phyloP scores from a whole-genome alignment of 257 asterid species.

The Ilex aquifolium region DNA sequence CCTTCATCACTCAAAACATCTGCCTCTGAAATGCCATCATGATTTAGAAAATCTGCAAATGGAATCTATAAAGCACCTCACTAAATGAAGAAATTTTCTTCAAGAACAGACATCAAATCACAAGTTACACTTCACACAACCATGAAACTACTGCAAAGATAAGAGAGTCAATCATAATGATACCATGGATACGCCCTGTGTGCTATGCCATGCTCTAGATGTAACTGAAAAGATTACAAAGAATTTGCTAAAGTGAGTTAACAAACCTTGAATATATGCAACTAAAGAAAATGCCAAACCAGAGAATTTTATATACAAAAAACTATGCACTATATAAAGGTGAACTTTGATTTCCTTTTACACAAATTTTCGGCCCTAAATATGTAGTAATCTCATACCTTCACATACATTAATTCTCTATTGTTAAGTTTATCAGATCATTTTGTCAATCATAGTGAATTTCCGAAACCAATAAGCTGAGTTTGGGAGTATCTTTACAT shows the following conservation, averaged over 20 bases:
- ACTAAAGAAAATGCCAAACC: neutral
- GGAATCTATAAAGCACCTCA: conserved; percentile 46
- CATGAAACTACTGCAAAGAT: neutral
- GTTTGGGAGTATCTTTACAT: too few species aligned
- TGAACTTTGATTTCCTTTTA: too few species aligned
- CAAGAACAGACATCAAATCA: neutral
- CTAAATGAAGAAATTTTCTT: neutral
- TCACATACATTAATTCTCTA: too few species aligned
- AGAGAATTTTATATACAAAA: neutral
- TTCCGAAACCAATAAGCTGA: too few species aligned
- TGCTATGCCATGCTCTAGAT: conserved; percentile 89
- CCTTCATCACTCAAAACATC: conserved; percentile 47
- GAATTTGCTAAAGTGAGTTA: neutral
- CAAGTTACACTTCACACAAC: neutral
- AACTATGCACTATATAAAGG: neutral
- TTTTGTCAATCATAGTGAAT: too few species aligned
- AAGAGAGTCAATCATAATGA: neutral
- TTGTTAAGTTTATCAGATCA: too few species aligned
- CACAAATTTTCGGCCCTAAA: too few species aligned
- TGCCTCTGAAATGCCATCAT: conserved; percentile 54
- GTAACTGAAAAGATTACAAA: conserved; percentile 38
- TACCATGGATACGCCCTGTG: conserved; percentile 68
- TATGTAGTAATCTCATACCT: too few species aligned
- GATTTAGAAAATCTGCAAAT: conserved; percentile 81
- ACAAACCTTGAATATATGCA: neutral